A percentile compares a stretch with the other conserved stretches of the same genome.
Conservation (phyloP, 139 green algal genomes). For the Auxenochlorella protothecoides region DNA sequence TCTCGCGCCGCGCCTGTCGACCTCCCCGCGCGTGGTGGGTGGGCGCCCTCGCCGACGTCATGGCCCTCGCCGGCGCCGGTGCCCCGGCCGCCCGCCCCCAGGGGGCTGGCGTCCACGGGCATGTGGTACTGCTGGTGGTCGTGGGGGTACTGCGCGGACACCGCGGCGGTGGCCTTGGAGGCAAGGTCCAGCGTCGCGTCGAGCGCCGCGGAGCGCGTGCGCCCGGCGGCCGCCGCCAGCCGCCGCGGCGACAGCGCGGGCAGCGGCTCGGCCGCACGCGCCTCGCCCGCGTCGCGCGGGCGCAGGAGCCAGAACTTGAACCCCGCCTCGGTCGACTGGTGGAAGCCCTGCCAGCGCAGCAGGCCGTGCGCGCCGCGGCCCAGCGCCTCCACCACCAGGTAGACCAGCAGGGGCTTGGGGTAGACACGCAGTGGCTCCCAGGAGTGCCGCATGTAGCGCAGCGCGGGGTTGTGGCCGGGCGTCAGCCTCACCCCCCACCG, state of each 20-base stretch:
- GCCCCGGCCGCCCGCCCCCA: background rate
- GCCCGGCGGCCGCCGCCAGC: no score
- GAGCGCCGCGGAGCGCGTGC: background rate
- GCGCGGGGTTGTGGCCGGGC: conserved; percentile 9
- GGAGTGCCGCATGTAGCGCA: conserved; percentile 39
- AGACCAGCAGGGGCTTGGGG: conserved; percentile 39
- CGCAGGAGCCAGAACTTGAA: no score
- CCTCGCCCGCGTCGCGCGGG: no score
- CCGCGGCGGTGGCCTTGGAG: conserved; percentile 1
- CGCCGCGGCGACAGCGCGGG: no score
- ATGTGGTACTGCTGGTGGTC: conserved; percentile 7
- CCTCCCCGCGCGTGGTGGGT: background rate
- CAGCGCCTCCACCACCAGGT: conserved; percentile 17
- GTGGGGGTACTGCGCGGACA: conserved; percentile 18
- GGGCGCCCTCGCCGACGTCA: background rate
- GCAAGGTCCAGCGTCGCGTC: conserved; percentile 6
- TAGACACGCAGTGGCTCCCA: conserved; percentile 27
- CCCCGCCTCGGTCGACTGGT: background rate
- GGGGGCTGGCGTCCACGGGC: background rate
- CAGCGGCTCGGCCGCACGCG: conserved; percentile 2
- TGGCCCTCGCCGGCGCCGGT: background rate
- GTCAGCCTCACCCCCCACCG: conserved; percentile 28
- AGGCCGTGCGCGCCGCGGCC: conserved; percentile 6
- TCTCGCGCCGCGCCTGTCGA: background rate
- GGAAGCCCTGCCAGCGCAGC: conserved; percentile 12